A percentile compares a stretch with the other conserved stretches of the same genome.
Conservation (phyloP, 2,329 filamentous ascomycete species). For the Cephalotrichum gorgonifer region DNA sequence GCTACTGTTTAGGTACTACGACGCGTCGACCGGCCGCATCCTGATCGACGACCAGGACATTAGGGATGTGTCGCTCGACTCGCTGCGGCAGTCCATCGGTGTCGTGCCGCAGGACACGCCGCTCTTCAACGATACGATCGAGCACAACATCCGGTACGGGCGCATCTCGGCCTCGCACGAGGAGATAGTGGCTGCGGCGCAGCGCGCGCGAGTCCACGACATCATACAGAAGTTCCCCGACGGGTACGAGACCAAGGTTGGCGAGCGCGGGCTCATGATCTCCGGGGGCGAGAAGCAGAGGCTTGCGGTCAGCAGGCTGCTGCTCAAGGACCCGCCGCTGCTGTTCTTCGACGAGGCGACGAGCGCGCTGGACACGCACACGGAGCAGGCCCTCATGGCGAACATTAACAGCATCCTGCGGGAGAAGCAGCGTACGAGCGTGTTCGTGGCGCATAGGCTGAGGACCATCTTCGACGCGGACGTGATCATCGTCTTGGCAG, state of each 20-base stretch:
- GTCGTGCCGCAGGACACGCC: slow-evolving; percentile 97
- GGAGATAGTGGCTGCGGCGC: slow-evolving; percentile 65
- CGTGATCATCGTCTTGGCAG: slow-evolving; percentile 80
- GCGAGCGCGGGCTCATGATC: slow-evolving; percentile 93
- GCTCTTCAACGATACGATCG: slow-evolving; percentile 92
- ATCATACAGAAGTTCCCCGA: slow-evolving; percentile 71
- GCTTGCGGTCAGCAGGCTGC: slow-evolving; percentile 69
- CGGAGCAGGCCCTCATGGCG: slow-evolving; percentile 77
- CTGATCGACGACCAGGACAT: slow-evolving; percentile 91
- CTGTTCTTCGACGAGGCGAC: slow-evolving; percentile 96
- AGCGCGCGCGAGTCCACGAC: slow-evolving; percentile 75
- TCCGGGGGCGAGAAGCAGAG: slow-evolving; percentile 91
- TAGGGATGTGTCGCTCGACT: slow-evolving; percentile 70
- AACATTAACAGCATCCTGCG: slow-evolving; percentile 90
- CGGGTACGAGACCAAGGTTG: slow-evolving; percentile 85
- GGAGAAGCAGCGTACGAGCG: slow-evolving; percentile 80
- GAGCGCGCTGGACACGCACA: slow-evolving; percentile 84
- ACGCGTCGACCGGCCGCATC: slow-evolving; percentile 75
- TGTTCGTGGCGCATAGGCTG: slow-evolving; percentile 88
- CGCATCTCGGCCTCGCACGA: slow-evolving; percentile 65
- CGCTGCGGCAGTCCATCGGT: slow-evolving; percentile 74
- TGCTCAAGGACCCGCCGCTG: slow-evolving; percentile 81
- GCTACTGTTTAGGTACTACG: slow-evolving; percentile 89
- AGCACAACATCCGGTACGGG: slow-evolving; percentile 92
- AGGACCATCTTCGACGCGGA: slow-evolving; percentile 91